phyloP scores from a whole-genome alignment of 352 stramenopile genomes.

The Pythium monospermum region DNA sequence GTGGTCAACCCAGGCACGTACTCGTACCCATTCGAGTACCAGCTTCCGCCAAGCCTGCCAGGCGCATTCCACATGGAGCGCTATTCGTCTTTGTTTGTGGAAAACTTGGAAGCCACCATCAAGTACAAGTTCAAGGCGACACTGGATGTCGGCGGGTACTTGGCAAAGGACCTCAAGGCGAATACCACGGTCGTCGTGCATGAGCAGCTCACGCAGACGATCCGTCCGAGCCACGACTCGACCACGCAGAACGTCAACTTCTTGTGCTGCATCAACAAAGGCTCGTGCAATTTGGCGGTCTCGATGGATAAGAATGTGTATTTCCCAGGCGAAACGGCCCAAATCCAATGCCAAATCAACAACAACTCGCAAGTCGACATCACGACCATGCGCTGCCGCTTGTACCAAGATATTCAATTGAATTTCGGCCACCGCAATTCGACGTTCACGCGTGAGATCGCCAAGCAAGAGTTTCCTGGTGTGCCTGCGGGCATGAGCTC shows the following conservation, averaged over 20 bases:
- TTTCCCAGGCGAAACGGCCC: conserved; percentile 44
- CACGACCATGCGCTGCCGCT: conserved; percentile 42
- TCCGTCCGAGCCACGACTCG: conserved; percentile 51
- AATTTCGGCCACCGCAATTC: conserved; percentile 23
- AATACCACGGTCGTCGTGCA: conserved; percentile 53
- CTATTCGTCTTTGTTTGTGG: conserved; percentile 39
- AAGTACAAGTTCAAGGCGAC: conserved; percentile 79
- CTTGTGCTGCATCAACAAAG: conserved; percentile 62
- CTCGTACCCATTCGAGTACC: conserved; percentile 66
- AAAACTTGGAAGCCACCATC: conserved; percentile 52
- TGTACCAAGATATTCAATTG: conserved; percentile 57
- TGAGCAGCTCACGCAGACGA: conserved; percentile 39
- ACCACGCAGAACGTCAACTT: conserved; percentile 46
- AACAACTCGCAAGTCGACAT: conserved; percentile 57
- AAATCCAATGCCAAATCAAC: conserved; percentile 58
- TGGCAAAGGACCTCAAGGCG: conserved; percentile 58
- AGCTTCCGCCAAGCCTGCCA: conserved; percentile 42
- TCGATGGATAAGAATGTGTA: conserved; percentile 76
- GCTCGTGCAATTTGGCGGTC: conserved; percentile 43
- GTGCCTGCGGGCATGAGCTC: conserved; percentile 29
- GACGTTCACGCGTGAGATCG: conserved; percentile 40
- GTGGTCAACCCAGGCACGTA: conserved; percentile 40
- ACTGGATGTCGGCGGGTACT: conserved; percentile 53
- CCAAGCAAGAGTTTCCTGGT: conserved; percentile 37
- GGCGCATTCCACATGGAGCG: conserved; percentile 44